Base-by-base conservation (phyloP, 176 grass and related monocot species). In the Saccharum officinarum region DNA sequence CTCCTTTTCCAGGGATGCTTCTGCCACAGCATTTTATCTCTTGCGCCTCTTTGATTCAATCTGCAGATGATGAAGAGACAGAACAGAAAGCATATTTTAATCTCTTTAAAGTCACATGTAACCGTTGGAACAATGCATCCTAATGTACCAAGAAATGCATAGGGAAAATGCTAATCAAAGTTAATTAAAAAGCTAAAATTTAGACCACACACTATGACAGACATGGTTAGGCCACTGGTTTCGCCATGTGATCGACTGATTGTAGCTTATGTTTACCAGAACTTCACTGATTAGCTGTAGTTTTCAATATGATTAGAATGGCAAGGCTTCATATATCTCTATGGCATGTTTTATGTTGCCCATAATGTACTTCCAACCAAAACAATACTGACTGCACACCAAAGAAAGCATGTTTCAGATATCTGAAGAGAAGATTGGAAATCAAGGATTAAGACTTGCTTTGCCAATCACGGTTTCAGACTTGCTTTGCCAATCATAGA, bases 1-100 rank as follows among this genome's bases (percentile, higher is more conserved):
- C 41, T 85, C 87, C 67, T 73, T 77, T 65, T 59, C 22, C 75
- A 59, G 64, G 76, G 59, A 85, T 46, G 75, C 22, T 60, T 82
- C 60, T 61, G 11, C 39, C 11, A 30, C 31, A 60, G n/a, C 69
- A 77, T 65, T 92, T 92, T 87, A 97, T 87, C 84, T 91, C 85
- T 97, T 97, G 73, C 84, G 77, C 82, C 86, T 91, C 68, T 97
- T 97, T 65, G 88, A 54, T 45, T 94, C 95, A 69, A 73, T 87
- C 95, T 97, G 80, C 88, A 86, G 26, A 66, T 33, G 60, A 61
- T 69, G 40, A 69, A 61, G 46, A 60, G 71, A 45, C 12, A 70
- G 28, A 72, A 83, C 5, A 78, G 0, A 60, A 38, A 70, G 14
- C 11, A 67, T 64, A 83, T 5, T 16, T 46, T 1, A 73, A 73